These are phyloP conservation scores for Physcia stellaris DNA, from an alignment of 495 filamentous ascomycete species.

Conservation along the genomic window DNA sequence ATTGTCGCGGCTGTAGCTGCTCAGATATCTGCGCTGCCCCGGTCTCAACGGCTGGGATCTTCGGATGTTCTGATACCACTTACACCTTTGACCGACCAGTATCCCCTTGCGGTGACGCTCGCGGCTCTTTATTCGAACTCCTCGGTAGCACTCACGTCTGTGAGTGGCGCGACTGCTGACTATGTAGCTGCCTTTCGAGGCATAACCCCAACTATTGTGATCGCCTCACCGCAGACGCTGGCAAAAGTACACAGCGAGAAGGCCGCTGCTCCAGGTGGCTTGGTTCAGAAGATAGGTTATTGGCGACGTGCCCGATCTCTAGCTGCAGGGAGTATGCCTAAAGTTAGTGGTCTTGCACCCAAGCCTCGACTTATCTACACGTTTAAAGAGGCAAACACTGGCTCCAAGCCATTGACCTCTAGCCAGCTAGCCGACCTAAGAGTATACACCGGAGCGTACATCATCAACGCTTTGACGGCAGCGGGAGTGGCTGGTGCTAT, in stretches of 20 bases:
- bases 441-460: conserved; percentile 61
- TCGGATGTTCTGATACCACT: conserved; percentile 81
- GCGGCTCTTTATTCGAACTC: conserved; percentile 72
- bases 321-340: conserved; percentile 52
- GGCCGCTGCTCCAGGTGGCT: conserved; percentile 34
- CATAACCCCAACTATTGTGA: conserved; percentile 69
- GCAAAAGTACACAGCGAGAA: conserved; percentile 44
- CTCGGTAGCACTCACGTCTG: conserved; percentile 79
- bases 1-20: conserved; percentile 65
- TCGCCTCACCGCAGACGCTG: conserved; percentile 64
- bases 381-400: conserved; percentile 41
- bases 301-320: conserved; percentile 57
- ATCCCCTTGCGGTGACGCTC: conserved; percentile 67
- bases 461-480: conserved; percentile 76
- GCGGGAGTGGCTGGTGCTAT: conserved; percentile 74
- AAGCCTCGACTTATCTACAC: conserved; percentile 44
- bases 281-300: conserved; percentile 44
- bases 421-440: conserved; percentile 63
- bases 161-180: conserved; percentile 56
- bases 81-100: conserved; percentile 64
- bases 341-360: conserved; percentile 26
- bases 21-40: conserved; percentile 62
- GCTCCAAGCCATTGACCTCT: conserved; percentile 43
- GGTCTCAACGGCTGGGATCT: conserved; percentile 51
- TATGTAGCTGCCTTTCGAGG: conserved; percentile 55